Percentiles rank a stretch among this genome's conserved stretches.
Evolutionary conservation across 495 filamentous ascomycete genomes (phyloP).

Genomic region (Penicillium samsonianum): DNA sequence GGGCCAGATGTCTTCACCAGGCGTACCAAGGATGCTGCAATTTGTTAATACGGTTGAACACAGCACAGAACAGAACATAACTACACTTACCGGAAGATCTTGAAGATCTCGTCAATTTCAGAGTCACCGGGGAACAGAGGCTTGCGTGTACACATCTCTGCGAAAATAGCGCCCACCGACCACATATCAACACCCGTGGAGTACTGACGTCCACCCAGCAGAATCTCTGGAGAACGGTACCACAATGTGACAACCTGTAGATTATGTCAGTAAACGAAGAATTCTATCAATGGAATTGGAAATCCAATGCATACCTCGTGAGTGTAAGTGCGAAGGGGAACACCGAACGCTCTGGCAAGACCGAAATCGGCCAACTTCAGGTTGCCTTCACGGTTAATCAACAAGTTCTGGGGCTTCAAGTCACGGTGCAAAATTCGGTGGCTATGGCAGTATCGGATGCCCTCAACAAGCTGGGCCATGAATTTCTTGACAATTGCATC

Average conservation of each 20-base stretch:
- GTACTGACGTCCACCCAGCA: slow-evolving; percentile 96
- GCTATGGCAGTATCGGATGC: slow-evolving; percentile 92
- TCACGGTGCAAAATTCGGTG: slow-evolving; percentile 94
- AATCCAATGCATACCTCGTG: slow-evolving; percentile 65
- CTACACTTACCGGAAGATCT: slow-evolving; percentile 88
- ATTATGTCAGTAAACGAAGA: slow-evolving; percentile 8
- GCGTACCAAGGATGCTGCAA: slow-evolving; percentile 82
- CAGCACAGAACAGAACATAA: not conserved
- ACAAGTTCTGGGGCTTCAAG: slow-evolving; percentile 95
- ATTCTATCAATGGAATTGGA: not conserved
- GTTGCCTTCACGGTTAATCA: slow-evolving; percentile 94
- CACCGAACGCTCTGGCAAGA: slow-evolving; percentile 92
- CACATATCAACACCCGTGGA: slow-evolving; percentile 99
- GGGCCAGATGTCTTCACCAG: slow-evolving; percentile 85
- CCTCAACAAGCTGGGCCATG: slow-evolving; percentile 90
- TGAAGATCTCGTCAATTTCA: slow-evolving; percentile 99
- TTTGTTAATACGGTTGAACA: slow-evolving; percentile 3
- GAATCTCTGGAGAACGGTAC: slow-evolving; percentile 97
- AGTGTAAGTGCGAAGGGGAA: slow-evolving; percentile 94
- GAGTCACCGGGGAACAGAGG: slow-evolving; percentile 97
- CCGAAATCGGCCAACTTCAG: slow-evolving; percentile 98
- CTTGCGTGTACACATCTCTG: slow-evolving; percentile 99
- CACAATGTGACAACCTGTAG: slow-evolving; percentile 89
- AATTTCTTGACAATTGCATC: slow-evolving; percentile 95
- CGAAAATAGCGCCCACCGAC: slow-evolving; percentile 98